Base-by-base conservation (phyloP, 257 asterid species). In the Solanum boliviense region DNA sequence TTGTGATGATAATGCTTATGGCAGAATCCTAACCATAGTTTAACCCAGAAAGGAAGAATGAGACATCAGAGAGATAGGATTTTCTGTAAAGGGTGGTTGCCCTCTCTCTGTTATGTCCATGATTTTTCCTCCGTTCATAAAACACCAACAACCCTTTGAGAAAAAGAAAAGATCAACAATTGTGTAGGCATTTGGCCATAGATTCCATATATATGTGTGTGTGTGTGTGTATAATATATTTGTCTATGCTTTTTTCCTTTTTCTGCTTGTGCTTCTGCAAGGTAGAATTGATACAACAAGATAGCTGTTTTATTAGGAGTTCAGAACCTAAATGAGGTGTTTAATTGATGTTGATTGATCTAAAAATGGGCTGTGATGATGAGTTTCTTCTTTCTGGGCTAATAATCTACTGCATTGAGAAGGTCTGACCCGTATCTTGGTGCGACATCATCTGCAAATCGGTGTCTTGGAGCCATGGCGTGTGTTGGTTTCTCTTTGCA, bases 381-480 rank as follows among this genome's bases (percentile, higher is more conserved):
- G 39, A 36, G 1, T 58, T 60, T 83, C 85, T 71, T 67, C 68
- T 67, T 84, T 71, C 58, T 73, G 87, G 73, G 85, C 72, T 71
- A 16, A 7, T 74, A 21, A 34, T 36, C 16, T 4, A 73, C 84
- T 36, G 89, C 56, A 60, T 25, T 48, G 84, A 56, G 41, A 16
- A 68, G 58, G 25, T 68, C 62, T 73, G 56, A 86, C 86, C 84
- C 72, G 88, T 88, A 88, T 88, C 90, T 88, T 90, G 38, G 76
- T 29, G 34, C 23, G 6, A 12, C 82, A 73, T 73, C 46, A 35
- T 73, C 25, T 35, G 82, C 82, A 73, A 72, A 16, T 41, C 46
- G 10, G 58, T 48, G 56, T 86, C 79, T 76, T 88, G 92, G 81
- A 88, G 90, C 88, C 89, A 86, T 90, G 92, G 90, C 89, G 76